These are phyloP conservation scores for Sporothrix inflata DNA, from an alignment of 2,329 filamentous ascomycete genomes.

Conservation along the genomic window DNA sequence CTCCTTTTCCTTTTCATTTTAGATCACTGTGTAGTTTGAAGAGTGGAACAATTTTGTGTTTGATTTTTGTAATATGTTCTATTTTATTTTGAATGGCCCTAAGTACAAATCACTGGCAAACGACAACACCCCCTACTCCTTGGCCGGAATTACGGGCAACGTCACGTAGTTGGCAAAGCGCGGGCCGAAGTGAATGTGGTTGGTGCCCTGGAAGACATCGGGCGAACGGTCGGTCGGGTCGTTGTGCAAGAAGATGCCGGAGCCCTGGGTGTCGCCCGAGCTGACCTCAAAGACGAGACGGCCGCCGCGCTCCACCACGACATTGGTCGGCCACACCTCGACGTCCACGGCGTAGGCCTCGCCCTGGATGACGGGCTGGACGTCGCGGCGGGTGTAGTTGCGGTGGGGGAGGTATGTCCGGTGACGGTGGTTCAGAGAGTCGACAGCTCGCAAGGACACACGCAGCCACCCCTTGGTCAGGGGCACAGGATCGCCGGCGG, in stretches of 20 bases:
- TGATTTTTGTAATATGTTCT: no score
- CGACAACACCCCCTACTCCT: not conserved
- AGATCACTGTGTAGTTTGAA: not conserved
- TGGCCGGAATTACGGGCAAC: constrained; percentile 8
- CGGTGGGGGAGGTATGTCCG: not conserved
- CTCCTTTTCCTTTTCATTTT: not conserved
- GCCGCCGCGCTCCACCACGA: not conserved
- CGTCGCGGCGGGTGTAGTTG: not conserved
- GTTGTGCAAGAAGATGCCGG: not conserved
- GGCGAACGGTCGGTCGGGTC: constrained; percentile 7
- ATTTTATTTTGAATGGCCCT: not conserved
- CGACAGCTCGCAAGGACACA: constrained; percentile 57
- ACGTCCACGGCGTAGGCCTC: not conserved
- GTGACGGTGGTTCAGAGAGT: constrained; percentile 37
- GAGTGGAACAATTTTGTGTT: not conserved
- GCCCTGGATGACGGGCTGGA: not conserved
- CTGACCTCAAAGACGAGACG: not conserved
- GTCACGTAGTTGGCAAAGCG: constrained; percentile 13
- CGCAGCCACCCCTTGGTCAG: constrained; percentile 47
- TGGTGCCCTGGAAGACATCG: constrained; percentile 2
- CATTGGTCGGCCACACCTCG: constrained; percentile 5
- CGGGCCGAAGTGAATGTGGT: constrained; percentile 22
- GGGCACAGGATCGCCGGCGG: constrained; percentile 65
- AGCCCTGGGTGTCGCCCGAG: not conserved
- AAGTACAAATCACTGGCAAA: not conserved